phyloP scores from a whole-genome alignment of 1,139 yeast species.

The Debaryomyces coudertii region DNA sequence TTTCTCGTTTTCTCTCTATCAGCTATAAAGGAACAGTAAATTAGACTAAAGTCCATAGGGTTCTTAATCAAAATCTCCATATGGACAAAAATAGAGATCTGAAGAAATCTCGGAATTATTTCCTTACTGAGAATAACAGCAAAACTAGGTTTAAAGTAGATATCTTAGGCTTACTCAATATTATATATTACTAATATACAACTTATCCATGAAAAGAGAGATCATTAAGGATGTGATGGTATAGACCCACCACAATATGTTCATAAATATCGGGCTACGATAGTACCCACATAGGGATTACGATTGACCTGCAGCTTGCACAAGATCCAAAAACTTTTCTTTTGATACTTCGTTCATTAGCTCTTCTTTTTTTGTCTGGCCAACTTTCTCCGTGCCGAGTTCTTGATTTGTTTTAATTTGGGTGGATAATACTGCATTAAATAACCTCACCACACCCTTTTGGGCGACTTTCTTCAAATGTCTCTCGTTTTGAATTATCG shows the following conservation, averaged over 20 bases:
- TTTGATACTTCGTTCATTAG: conserved; percentile 80
- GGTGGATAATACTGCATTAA: conserved; percentile 86
- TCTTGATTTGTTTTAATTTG: conserved; percentile 64
- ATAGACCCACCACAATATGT: background rate
- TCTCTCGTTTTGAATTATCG: conserved; percentile 68
- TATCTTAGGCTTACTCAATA: background rate
- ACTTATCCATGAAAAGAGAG: background rate
- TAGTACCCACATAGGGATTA: background rate
- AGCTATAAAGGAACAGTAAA: background rate
- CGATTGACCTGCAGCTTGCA: conserved; percentile 72
- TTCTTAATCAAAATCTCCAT: background rate
- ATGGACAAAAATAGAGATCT: background rate
- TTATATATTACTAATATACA: conserved; percentile 8
- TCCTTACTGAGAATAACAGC: background rate
- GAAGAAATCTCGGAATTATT: background rate
- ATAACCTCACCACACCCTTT: conserved; percentile 88
- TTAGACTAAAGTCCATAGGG: too few species aligned
- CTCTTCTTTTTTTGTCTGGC: conserved; percentile 55
- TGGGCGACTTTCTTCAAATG: conserved; percentile 83
- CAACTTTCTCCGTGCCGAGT: conserved; percentile 39
- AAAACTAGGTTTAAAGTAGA: background rate
- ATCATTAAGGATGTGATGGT: conserved; percentile 1
- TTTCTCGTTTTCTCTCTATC: background rate
- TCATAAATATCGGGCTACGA: background rate
- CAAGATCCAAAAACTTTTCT: conserved; percentile 86